phyloP scores from a whole-genome alignment of 768 basidiomycete species.

The Termitomyces titanicus region DNA sequence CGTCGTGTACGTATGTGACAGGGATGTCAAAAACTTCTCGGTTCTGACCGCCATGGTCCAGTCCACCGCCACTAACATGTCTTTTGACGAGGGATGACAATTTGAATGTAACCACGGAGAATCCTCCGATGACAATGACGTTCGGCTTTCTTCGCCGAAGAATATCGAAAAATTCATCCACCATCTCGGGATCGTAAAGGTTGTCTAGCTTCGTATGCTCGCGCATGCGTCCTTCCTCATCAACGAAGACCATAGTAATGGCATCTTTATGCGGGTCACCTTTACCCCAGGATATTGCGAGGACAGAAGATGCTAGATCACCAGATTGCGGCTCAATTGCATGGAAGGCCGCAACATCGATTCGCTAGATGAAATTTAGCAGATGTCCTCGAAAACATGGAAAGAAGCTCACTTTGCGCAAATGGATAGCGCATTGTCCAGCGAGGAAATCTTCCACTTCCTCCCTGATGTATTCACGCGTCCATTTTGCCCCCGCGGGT shows the following conservation, averaged over 20 bases:
- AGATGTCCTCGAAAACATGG: conserved; percentile 1
- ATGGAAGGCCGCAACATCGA: conserved; percentile 76
- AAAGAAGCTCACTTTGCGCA: conserved; percentile 61
- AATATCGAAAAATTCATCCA: conserved; percentile 78
- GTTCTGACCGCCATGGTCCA: conserved; percentile 11
- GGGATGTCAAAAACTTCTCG: conserved; percentile 56
- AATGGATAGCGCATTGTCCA: conserved; percentile 55
- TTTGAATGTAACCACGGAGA: conserved; percentile 77
- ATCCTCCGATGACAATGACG: conserved; percentile 86
- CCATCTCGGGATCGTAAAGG: conserved; percentile 63
- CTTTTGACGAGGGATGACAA: conserved; percentile 64
- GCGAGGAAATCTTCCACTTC: conserved; percentile 87
- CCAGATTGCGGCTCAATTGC: conserved; percentile 63
- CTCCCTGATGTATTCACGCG: conserved; percentile 82
- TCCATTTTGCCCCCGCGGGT: conserved; percentile 84
- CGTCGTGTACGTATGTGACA: conserved; percentile 83
- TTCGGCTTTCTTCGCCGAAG: conserved; percentile 80
- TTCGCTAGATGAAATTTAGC: conserved; percentile 49
- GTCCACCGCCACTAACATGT: conserved; percentile 26
- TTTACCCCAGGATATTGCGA: conserved; percentile 92
- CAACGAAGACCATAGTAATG: conserved; percentile 80
- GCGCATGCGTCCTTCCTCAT: conserved; percentile 86
- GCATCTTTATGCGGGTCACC: conserved; percentile 92
- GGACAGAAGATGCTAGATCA: conserved; percentile 71
- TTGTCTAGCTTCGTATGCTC: conserved; percentile 90